phyloP scores from a whole-genome alignment of 2,329 filamentous ascomycete genomes.

The Curvularia verruculosa region DNA sequence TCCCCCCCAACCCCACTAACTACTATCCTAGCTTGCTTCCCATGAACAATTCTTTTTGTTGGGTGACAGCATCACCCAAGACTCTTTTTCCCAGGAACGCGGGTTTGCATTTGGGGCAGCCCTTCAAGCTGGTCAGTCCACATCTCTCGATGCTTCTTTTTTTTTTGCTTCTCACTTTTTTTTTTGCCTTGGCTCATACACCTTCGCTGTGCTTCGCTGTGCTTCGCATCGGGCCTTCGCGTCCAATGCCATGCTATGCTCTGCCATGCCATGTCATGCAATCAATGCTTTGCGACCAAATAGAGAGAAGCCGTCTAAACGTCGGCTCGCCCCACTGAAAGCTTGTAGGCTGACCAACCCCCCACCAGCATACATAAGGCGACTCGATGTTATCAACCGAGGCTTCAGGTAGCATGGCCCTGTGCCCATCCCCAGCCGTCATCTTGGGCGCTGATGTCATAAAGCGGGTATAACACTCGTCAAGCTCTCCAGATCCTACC shows the following conservation, averaged over 20 bases:
- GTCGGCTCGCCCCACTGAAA: constrained; percentile 1
- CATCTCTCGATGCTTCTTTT: constrained; percentile 2
- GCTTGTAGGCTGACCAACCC: constrained; percentile 16
- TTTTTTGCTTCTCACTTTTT: not conserved
- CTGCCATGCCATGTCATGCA: not conserved
- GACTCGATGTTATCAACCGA: constrained; percentile 85
- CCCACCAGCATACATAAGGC: constrained; percentile 71
- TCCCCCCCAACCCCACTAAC: constrained; percentile 6
- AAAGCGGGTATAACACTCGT: constrained; percentile 78
- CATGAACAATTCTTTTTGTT: constrained; percentile 70
- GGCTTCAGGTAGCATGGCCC: constrained; percentile 65
- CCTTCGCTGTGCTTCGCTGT: not conserved
- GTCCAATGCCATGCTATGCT: not conserved
- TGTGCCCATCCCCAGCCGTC: not conserved
- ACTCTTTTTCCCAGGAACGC: constrained; percentile 63
- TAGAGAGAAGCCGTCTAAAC: not conserved
- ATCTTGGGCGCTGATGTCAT: constrained; percentile 15
- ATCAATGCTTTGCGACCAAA: not conserved
- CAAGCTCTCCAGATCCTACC: constrained; percentile 74
- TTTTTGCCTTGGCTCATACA: not conserved
- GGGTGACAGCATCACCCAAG: constrained; percentile 87
- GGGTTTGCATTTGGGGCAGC: constrained; percentile 78
- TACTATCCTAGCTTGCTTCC: constrained; percentile 28
- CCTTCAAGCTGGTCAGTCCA: constrained; percentile 68
- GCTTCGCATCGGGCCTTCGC: constrained; percentile 7